A percentile compares a stretch with the other conserved stretches of the same genome.
These are phyloP conservation scores for Aspergillus fructus DNA, from an alignment of 2,329 filamentous ascomycete genomes.

Conservation along the genomic window DNA sequence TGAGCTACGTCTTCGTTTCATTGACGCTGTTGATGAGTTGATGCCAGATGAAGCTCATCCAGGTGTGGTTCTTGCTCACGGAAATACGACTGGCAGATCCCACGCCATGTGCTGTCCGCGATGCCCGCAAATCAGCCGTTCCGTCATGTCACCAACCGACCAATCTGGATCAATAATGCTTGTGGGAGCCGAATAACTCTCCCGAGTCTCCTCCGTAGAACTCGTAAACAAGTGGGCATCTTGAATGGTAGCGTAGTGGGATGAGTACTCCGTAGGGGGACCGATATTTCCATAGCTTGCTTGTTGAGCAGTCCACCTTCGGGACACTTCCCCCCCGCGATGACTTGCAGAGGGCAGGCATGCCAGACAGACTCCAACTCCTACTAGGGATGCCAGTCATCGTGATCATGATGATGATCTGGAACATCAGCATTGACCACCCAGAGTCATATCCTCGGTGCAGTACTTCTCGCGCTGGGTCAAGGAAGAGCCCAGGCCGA, in stretches of 20 bases:
- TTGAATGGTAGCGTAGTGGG: not conserved
- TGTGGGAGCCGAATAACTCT: not conserved
- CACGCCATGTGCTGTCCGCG: not conserved
- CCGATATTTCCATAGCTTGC: not conserved
- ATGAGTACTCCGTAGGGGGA: not conserved
- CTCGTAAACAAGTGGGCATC: not conserved
- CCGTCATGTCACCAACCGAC: not conserved
- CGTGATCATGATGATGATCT: not conserved
- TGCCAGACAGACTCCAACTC: not conserved
- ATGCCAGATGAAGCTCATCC: no score
- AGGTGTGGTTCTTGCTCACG: no score
- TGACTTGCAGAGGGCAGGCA: constrained; percentile 12
- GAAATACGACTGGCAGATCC: not conserved
- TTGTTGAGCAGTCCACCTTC: not conserved
- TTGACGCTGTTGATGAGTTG: no score
- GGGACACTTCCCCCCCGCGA: constrained; percentile 1
- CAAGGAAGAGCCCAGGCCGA: not conserved
- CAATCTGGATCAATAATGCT: not conserved
- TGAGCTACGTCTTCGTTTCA: not conserved
- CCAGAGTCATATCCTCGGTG: not conserved
- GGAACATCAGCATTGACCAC: not conserved
- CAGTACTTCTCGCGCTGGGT: not conserved
- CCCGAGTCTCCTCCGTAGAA: not conserved
- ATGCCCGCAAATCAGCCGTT: not conserved
- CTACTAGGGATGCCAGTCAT: not conserved